Conservation (phyloP, 2,329 filamentous ascomycete species). For the Trichocomaceae sp. region DNA sequence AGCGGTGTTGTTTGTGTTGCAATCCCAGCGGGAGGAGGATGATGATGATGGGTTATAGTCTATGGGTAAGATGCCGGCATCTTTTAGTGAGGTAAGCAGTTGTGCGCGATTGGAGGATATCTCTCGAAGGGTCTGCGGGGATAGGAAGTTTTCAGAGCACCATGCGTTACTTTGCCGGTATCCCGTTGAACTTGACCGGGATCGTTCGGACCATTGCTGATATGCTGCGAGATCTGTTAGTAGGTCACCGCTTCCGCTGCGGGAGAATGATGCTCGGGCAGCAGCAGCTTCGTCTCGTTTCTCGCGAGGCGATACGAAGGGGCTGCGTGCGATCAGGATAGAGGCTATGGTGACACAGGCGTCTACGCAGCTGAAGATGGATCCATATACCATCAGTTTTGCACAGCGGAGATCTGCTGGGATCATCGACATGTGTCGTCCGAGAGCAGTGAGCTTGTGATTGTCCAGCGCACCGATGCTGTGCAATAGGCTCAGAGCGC, state of each 20-base stretch:
- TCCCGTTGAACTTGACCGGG: conserved; percentile 42
- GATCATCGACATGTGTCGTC: conserved; percentile 88
- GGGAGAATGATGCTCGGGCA: conserved; percentile 65
- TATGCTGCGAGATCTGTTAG: conserved; percentile 81
- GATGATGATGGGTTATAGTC: conserved; percentile 42
- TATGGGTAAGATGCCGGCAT: conserved; percentile 68
- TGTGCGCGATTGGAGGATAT: conserved; percentile 81
- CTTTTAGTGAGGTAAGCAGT: conserved; percentile 76
- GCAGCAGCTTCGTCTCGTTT: conserved; percentile 75
- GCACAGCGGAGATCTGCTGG: conserved; percentile 87
- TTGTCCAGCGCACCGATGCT: conserved; percentile 87
- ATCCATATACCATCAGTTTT: conserved; percentile 92
- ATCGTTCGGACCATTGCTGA: conserved; percentile 69
- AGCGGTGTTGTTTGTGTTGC: conserved; percentile 32
- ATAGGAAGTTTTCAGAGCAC: conserved; percentile 82
- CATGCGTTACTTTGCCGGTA: conserved; percentile 53
- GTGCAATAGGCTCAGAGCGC: conserved; percentile 68
- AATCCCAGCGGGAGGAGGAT: conserved; percentile 34
- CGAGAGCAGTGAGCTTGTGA: conserved; percentile 80
- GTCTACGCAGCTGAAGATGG: conserved; percentile 87
- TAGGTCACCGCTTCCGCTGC: conserved; percentile 69
- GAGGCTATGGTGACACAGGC: conserved; percentile 82
- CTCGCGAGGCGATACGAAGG: conserved; percentile 77
- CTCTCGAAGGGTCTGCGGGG: conserved; percentile 74
- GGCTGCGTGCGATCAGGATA: conserved; percentile 81